Percentiles rank a stretch among this genome's conserved stretches.
phyloP scores from a whole-genome alignment of 257 asterid genomes.

The Petrea volubilis region DNA sequence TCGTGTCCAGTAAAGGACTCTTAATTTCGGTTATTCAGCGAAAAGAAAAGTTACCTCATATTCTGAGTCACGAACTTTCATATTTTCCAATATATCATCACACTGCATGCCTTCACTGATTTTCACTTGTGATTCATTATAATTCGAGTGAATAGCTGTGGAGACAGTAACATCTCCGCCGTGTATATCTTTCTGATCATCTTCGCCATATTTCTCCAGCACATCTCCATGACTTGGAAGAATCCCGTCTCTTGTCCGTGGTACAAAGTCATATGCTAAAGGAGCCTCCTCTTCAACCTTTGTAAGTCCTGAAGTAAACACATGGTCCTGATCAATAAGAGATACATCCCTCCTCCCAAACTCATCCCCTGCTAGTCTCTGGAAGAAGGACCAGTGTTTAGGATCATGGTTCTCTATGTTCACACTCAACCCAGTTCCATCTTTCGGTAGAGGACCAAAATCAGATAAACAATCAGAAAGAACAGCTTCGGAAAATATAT shows the following conservation, averaged over 20 bases:
- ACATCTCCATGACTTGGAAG: constrained; percentile 40
- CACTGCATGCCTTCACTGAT: constrained; percentile 47
- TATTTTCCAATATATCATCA: constrained; percentile 58
- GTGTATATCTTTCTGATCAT: constrained; percentile 38
- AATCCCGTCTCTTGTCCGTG: constrained; percentile 45
- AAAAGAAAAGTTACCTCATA: constrained; percentile 54
- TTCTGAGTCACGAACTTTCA: constrained; percentile 52
- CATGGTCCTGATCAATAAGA: constrained; percentile 90
- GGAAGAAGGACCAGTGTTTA: constrained; percentile 91
- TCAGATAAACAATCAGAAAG: constrained; percentile 61
- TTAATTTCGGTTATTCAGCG: neutral
- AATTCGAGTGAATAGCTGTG: constrained; percentile 40
- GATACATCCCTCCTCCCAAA: constrained; percentile 78
- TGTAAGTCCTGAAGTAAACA: constrained; percentile 54
- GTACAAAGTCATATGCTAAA: constrained; percentile 54
- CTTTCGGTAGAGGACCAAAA: constrained; percentile 55
- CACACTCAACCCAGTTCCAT: constrained; percentile 77
- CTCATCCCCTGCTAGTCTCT: constrained; percentile 83
- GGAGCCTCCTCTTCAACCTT: constrained; percentile 66
- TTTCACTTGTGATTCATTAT: constrained; percentile 41
- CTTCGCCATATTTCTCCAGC: constrained; percentile 42
- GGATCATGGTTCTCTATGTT: constrained; percentile 90
- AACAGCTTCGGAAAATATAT: constrained; percentile 75
- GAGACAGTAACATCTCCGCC: constrained; percentile 46
- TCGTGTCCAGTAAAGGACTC: neutral